Evolutionary conservation across 1,139 yeast species (phyloP).

Genomic region (Pichia norvegensis): DNA sequence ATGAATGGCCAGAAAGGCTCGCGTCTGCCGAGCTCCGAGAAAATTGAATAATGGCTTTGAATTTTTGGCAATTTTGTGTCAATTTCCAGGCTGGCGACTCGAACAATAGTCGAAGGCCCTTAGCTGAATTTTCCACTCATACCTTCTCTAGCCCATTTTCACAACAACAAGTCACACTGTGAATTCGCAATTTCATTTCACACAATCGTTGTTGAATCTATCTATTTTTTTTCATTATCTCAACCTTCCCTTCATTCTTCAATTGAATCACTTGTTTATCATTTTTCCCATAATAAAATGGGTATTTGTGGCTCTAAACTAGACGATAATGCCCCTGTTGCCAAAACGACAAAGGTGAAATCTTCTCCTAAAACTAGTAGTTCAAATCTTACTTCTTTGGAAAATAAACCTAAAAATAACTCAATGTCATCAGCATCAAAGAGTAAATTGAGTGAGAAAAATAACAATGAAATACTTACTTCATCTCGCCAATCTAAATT

Average conservation of each 20-base stretch:
- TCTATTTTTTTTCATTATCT: neutral
- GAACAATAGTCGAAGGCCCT: no score
- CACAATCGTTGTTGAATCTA: neutral
- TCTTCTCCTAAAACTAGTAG: neutral
- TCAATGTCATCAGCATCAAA: neutral
- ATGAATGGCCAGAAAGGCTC: neutral
- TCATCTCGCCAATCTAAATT: slow-evolving; percentile 2
- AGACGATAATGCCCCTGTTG: neutral
- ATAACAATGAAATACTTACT: neutral
- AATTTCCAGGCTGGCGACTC: no score
- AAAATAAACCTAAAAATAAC: neutral
- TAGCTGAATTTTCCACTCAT: neutral
- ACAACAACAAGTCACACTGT: neutral
- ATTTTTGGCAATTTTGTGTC: no score
- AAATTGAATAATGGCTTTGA: neutral
- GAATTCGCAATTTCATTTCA: no score
- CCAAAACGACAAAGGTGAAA: neutral
- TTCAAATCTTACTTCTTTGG: neutral
- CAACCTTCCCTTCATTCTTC: neutral
- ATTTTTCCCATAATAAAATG: slow-evolving; percentile 16
- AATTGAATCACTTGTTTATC: neutral
- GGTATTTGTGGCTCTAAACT: slow-evolving; percentile 30
- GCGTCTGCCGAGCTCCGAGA: neutral
- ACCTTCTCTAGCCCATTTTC: neutral
- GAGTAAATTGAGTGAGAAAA: neutral